Base-by-base conservation (phyloP, 768 basidiomycete species). In the Lentinula sp. region DNA sequence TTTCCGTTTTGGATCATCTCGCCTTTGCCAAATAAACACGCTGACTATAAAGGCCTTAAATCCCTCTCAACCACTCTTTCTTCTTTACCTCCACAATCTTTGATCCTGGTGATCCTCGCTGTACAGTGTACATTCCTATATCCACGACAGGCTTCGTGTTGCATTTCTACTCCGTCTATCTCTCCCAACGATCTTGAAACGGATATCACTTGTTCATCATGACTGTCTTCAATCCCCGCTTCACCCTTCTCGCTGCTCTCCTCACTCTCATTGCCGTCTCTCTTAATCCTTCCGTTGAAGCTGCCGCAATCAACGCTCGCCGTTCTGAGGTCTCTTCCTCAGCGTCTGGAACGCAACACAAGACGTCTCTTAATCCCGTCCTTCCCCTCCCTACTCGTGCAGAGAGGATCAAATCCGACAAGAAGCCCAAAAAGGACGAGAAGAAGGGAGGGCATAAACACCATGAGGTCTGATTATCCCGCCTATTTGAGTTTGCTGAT, bases 141-240 rank as follows among this genome's bases (percentile, higher is more conserved):
- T 32, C n/a, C 59, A 43, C 62, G 53, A 46, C 51, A 59, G 61
- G 61, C 43, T 50, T 62, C 61, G 61, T 55, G 28, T 51, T 45
- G 46, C 61, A 64, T 39, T 50, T 55, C 65, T 65, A 65, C 59
- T 64, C 50, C 37, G 59, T 57, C 58, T 57, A 61, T 37, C 62
- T 60, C 61, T 53, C 57, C 54, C 28, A 28, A 42, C 55, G 21
- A 48, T n/a, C 21, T 23, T 9, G 11, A 6, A 21, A 48, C 46
- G 46, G 3, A 64, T 63, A 45, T 51, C 62, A 42, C 35, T 61
- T 59, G 39, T 66, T 59, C 63, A 69, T 61, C 66, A 87, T 88
- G 86, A 76, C 82, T 62, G 69, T 74, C 52, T 73, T 85, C 62
- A 73, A 74, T 54, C 63, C 77, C 42, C 82, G 73, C 63, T 79